phyloP scores from a whole-genome alignment of 805 yeast genomes.

The Candida ipomoeae region DNA sequence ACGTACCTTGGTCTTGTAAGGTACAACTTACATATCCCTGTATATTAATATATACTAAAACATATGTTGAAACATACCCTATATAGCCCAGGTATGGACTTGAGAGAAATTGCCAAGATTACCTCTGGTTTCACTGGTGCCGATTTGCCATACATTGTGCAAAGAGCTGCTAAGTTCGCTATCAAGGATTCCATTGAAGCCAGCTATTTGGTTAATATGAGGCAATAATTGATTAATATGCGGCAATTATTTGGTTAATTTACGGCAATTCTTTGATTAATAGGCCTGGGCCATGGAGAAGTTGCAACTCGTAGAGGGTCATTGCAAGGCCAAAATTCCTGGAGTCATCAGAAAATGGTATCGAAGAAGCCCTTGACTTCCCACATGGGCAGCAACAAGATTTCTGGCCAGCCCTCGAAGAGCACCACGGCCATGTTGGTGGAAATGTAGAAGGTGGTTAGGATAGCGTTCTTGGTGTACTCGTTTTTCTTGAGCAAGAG shows the following conservation, averaged over 20 bases:
- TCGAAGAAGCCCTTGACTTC: slow-evolving; percentile 47
- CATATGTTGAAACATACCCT: no score
- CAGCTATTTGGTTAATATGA: no score
- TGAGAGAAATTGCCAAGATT: slow-evolving; percentile 82
- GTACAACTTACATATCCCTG: no score
- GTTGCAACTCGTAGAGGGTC: slow-evolving; percentile 86
- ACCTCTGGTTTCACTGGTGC: slow-evolving; percentile 99
- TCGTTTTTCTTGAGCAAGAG: slow-evolving; percentile 60
- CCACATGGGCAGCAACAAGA: slow-evolving; percentile 62
- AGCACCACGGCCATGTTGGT: slow-evolving; percentile 76
- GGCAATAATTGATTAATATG: no score
- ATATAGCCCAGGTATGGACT: slow-evolving; percentile 93
- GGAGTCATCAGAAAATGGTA: slow-evolving; percentile 64
- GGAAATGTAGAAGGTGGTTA: slow-evolving; percentile 79
- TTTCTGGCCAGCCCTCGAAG: slow-evolving; percentile 65
- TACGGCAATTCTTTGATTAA: no score
- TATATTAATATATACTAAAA: no score
- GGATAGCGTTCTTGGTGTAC: slow-evolving; percentile 67
- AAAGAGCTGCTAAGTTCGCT: slow-evolving; percentile 97
- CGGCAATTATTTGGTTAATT: no score
- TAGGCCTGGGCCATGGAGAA: slow-evolving; percentile 75
- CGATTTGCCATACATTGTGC: slow-evolving; percentile 93
- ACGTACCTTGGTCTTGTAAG: no score
- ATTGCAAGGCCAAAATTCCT: slow-evolving; percentile 84
- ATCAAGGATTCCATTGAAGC: slow-evolving; percentile 97